Percentiles rank a stretch among this genome's conserved stretches.
Evolutionary conservation across 1,284 basidiomycete genomes (phyloP).

Genomic region (Heterobasidion parviporum): DNA sequence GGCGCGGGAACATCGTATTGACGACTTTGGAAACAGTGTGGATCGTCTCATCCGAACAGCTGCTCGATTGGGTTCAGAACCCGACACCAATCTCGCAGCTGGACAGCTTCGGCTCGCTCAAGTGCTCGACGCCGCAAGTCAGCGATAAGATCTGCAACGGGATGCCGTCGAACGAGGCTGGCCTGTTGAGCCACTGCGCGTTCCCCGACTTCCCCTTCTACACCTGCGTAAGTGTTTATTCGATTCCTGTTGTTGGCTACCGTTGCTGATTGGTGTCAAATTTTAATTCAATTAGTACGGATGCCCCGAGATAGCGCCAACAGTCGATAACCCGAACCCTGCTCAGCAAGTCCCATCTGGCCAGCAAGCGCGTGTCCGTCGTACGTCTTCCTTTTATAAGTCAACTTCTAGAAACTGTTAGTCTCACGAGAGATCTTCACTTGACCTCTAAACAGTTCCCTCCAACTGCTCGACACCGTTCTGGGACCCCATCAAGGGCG

Average conservation of each 20-base stretch:
- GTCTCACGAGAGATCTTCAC: background rate
- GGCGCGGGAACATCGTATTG: background rate
- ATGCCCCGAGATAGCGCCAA: conserved; percentile 51
- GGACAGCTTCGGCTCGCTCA: conserved; percentile 41
- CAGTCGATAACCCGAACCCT: conserved; percentile 57
- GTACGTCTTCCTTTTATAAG: conserved; percentile 27
- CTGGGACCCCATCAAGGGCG: conserved; percentile 66
- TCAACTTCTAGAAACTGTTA: too few relatives aligned
- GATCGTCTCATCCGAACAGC: conserved; percentile 71
- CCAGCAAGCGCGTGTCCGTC: conserved; percentile 38
- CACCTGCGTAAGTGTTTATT: conserved; percentile 49
- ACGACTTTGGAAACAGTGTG: conserved; percentile 37
- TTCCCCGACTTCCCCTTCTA: conserved; percentile 73
- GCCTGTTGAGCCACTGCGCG: conserved; percentile 51
- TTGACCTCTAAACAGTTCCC: conserved; percentile 37
- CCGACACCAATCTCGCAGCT: conserved; percentile 60
- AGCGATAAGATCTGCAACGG: conserved; percentile 65
- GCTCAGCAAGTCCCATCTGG: conserved; percentile 40
- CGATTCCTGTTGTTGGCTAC: background rate
- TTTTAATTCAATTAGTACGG: conserved; percentile 44
- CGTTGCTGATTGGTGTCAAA: background rate
- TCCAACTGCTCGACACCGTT: conserved; percentile 71
- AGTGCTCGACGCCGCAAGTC: conserved; percentile 56
- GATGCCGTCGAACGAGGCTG: conserved; percentile 53
- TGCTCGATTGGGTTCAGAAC: conserved; percentile 68